Percentiles rank a stretch among this genome's conserved stretches.
These are phyloP conservation scores for Citrus glauca DNA, from an alignment of 345 rosid genomes.

Conservation along the genomic window DNA sequence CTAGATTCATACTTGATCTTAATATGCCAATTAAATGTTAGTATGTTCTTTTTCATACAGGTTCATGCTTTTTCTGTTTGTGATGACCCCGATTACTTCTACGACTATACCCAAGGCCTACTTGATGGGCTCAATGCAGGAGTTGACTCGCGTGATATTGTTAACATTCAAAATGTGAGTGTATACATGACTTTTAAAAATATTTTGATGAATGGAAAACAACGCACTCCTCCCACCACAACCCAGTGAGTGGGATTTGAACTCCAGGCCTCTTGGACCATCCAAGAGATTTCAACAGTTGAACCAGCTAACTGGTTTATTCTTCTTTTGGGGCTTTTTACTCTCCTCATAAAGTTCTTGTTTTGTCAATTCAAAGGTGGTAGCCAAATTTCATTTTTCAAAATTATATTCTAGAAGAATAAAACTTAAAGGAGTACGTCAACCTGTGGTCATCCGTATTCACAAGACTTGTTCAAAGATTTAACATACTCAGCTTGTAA, in stretches of 20 bases:
- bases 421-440: background rate
- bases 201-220: background rate
- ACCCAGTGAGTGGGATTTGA: background rate
- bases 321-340: too few relatives aligned
- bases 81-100: slow-evolving; percentile 89
- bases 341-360: too few relatives aligned
- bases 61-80: slow-evolving; percentile 94
- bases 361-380: too few relatives aligned
- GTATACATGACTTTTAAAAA: background rate
- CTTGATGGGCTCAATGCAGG: slow-evolving; percentile 79
- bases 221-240: background rate
- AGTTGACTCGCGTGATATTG: slow-evolving; percentile 59
- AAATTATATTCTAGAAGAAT: background rate
- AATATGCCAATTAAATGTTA: slow-evolving; percentile 2
- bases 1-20: background rate
- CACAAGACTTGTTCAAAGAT: background rate
- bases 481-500: background rate
- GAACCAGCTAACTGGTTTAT: background rate
- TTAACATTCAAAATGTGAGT: slow-evolving; percentile 71
- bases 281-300: background rate
- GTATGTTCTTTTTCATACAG: slow-evolving; percentile 32
- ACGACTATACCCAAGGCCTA: slow-evolving; percentile 78
- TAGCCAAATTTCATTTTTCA: background rate
- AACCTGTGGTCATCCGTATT: background rate
- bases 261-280: background rate